Conservation (phyloP, 331 rosid species). For the Pyrus hybrid region DNA sequence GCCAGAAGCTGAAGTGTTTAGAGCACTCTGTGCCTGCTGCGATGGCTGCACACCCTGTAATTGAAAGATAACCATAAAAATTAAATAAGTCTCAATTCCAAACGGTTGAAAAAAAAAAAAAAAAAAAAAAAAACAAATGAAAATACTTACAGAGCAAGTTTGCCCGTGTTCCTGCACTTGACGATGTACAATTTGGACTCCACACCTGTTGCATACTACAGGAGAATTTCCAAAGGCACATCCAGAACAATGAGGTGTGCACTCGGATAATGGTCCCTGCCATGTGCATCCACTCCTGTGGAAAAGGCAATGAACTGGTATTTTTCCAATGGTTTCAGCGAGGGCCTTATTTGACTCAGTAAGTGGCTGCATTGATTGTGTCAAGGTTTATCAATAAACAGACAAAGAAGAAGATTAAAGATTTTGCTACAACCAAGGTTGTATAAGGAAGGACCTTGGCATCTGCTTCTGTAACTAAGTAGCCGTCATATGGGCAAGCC, state of each 20-base stretch:
- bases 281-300: conserved; percentile 96
- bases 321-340: conserved; percentile 83
- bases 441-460: conserved; percentile 56
- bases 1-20: conserved; percentile 37
- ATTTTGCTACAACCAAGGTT: background rate
- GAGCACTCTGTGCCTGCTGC: conserved; percentile 44
- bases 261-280: conserved; percentile 85
- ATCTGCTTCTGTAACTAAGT: conserved; percentile 88
- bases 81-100: background rate
- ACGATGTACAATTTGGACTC: conserved; percentile 81
- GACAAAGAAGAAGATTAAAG: background rate
- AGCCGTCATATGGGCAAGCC: conserved; percentile 98
- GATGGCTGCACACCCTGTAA: conserved; percentile 74
- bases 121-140: background rate
- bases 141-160: conserved; percentile 63
- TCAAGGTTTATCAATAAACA: background rate
- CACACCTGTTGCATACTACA: conserved; percentile 90
- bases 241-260: conserved; percentile 73
- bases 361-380: conserved; percentile 55
- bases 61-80: conserved; percentile 18
- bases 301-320: conserved; percentile 81
- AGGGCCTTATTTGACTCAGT: conserved; percentile 66
- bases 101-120: background rate
- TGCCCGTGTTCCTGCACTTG: conserved; percentile 97
- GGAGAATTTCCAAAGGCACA: conserved; percentile 92